Base-by-base conservation (phyloP, 2,329 filamentous ascomycete species). In the Hypoxylon sp. region DNA sequence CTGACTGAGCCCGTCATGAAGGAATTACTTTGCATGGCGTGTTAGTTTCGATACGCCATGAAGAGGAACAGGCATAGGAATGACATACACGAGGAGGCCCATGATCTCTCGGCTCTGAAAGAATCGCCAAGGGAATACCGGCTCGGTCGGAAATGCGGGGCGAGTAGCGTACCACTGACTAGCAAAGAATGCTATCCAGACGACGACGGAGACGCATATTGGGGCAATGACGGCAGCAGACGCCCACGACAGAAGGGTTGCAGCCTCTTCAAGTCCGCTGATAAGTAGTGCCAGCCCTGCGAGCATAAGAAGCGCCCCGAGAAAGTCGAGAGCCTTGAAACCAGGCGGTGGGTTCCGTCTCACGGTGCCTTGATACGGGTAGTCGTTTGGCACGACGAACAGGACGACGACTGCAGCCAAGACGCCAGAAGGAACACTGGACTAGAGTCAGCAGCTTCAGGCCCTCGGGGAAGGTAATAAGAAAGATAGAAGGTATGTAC, bases 61-160 rank as follows among this genome's bases (percentile, higher is more conserved):
- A 27, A 10, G 35, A 21, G 17, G 29, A n/a, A 24, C 15, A 17
- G 40, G 27, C 9, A 15, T 17, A 21, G 27, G 13, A 10, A 15
- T 24, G 3, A 55, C 60, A 38, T 48, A 65, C 63, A 65, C 27
- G 1, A 65, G 43, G 10, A 66, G 38, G n/a, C 63, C 63, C 20
- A 60, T 55, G 5, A 58, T 46, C 33, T 53, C 21, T n/a, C 58
- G 55, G 26, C 24, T 62, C 18, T 58, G 46, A 42, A 51, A 60
- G 47, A 65, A 63, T 20, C 52, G 37, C 63, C 63, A 65, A 27
- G 60, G 60, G 21, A 65, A 62, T 2, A 65, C 58, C 0, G 63
- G 54, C 24, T 65, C 48, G 29, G 57, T 26, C 2, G 26, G 18
- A 35, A 45, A 60, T 46, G 21, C 4, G 4, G 49, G 45, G 13